Evolutionary conservation across 129 eudicot species (phyloP).

Genomic region (Flaveria robusta): DNA sequence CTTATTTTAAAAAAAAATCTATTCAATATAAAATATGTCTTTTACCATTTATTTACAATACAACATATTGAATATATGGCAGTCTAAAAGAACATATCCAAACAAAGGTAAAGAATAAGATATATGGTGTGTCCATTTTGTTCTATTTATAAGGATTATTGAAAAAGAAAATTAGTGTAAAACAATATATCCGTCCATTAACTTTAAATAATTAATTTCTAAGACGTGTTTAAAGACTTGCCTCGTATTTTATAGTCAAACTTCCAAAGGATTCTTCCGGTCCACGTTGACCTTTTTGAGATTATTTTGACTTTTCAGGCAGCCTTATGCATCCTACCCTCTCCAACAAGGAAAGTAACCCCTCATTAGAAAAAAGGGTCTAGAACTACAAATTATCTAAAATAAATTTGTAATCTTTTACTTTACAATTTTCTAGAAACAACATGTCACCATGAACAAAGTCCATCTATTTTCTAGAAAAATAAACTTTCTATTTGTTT

Average conservation of each 20-base stretch:
- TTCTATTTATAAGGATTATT: neutral
- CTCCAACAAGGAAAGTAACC: constrained; percentile 29
- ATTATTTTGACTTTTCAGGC: constrained; percentile 19
- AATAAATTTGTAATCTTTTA: neutral
- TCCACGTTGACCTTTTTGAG: constrained; percentile 28
- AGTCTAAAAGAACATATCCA: too few species aligned
- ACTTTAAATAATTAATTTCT: neutral
- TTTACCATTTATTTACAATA: too few species aligned
- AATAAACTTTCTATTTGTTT: too few species aligned
- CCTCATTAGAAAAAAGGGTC: constrained; percentile 5
- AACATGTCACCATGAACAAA: neutral
- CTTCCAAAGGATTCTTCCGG: constrained; percentile 28
- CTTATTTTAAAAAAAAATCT: too few species aligned
- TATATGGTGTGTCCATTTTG: neutral
- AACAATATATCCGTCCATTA: constrained; percentile 1
- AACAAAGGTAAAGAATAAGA: neutral
- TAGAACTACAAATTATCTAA: neutral
- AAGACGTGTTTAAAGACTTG: constrained; percentile 14
- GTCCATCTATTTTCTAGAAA: neutral
- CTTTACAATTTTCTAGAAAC: neutral
- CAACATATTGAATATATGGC: too few species aligned
- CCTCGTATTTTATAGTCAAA: constrained; percentile 18
- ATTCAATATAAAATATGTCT: too few species aligned
- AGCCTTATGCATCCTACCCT: constrained; percentile 12
- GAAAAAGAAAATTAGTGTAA: neutral